Percentiles rank a stretch among this genome's conserved stretches.
These are phyloP conservation scores for Solanum hybrid DNA, from an alignment of 305 asterid species.

Conservation along the genomic window DNA sequence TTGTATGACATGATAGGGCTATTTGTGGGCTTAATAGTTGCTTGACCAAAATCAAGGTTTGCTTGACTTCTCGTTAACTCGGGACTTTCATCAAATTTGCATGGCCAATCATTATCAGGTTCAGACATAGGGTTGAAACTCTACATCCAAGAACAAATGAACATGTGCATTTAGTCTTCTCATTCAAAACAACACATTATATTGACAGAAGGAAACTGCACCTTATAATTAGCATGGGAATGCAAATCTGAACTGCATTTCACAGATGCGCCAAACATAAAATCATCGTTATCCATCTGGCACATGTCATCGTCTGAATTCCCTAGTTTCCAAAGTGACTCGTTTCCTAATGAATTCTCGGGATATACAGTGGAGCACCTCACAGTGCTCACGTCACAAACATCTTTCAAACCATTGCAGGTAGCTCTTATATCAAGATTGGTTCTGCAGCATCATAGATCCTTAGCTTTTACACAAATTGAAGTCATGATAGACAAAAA, in stretches of 20 bases:
- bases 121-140: constrained; percentile 95
- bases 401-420: constrained; percentile 59
- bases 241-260: constrained; percentile 35
- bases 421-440: constrained; percentile 47
- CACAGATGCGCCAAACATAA: constrained; percentile 47
- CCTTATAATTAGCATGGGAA: constrained; percentile 67
- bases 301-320: constrained; percentile 91
- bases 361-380: constrained; percentile 47
- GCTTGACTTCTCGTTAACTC: constrained; percentile 38
- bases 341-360: constrained; percentile 41
- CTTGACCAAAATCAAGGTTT: constrained; percentile 32
- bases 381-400: constrained; percentile 30
- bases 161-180: constrained; percentile 12
- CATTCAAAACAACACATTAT: neutral
- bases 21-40: constrained; percentile 24
- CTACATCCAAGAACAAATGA: constrained; percentile 30
- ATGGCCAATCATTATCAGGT: constrained; percentile 73
- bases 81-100: constrained; percentile 78
- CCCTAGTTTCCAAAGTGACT: constrained; percentile 53
- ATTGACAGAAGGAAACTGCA: constrained; percentile 8
- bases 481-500: neutral
- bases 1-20: constrained; percentile 32
- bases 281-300: constrained; percentile 56
- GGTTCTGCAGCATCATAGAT: constrained; percentile 39
- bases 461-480: neutral